Conservation (phyloP, 2,329 filamentous ascomycete genomes). For the Cytospora chrysosperma region DNA sequence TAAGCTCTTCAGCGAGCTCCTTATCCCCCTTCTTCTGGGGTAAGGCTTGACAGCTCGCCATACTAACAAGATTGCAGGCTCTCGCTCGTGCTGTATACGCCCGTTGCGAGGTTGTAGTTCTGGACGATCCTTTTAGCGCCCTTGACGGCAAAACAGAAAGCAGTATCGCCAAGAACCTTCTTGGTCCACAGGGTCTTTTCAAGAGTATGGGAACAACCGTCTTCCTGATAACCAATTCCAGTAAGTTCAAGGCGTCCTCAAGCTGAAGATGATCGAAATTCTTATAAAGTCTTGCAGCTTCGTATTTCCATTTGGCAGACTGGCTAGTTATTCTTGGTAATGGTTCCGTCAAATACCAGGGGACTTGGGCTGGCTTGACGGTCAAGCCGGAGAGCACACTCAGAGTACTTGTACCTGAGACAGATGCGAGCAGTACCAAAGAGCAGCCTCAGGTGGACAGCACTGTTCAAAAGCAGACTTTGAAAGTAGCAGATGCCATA, state of each 20-base stretch:
- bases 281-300: slow-evolving; percentile 25
- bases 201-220: slow-evolving; percentile 32
- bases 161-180: slow-evolving; percentile 31
- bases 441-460: slow-evolving; percentile 29
- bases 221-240: slow-evolving; percentile 33
- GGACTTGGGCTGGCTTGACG: slow-evolving; percentile 38
- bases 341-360: slow-evolving; percentile 38
- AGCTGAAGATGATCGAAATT: no score
- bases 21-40: slow-evolving; percentile 13
- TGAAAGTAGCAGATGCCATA: slow-evolving; percentile 1
- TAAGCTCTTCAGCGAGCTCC: background rate
- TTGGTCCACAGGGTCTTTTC: slow-evolving; percentile 33
- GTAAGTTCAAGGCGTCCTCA: slow-evolving; percentile 22
- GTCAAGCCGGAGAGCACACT: slow-evolving; percentile 21
- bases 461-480: slow-evolving; percentile 33
- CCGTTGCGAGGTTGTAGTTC: slow-evolving; percentile 30
- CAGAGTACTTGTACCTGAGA: background rate
- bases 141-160: slow-evolving; percentile 36
- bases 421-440: background rate
- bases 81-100: slow-evolving; percentile 38
- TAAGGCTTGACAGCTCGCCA: background rate
- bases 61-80: slow-evolving; percentile 25
- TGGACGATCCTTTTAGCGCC: slow-evolving; percentile 39
- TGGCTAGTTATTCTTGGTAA: slow-evolving; percentile 40
- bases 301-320: slow-evolving; percentile 40